These are phyloP conservation scores for Pseudogymnoascus sp. DNA, from an alignment of 2,329 filamentous ascomycete species.

Conservation along the genomic window DNA sequence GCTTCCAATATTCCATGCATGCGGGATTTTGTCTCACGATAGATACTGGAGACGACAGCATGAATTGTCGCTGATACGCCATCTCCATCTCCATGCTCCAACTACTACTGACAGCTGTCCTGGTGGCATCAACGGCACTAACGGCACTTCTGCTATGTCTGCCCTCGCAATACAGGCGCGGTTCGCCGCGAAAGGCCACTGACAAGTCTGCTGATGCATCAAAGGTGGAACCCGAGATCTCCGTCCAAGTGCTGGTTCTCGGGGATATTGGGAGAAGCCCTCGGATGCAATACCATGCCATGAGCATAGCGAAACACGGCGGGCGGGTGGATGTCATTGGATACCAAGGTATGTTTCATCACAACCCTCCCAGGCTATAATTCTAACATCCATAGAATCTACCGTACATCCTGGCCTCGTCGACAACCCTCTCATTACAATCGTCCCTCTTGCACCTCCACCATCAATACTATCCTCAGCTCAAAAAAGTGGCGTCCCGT, in stretches of 20 bases:
- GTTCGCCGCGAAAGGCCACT: constrained; percentile 26
- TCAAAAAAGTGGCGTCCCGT: constrained; percentile 58
- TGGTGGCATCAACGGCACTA: constrained; percentile 27
- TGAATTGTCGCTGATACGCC: constrained; percentile 12
- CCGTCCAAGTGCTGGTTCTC: constrained; percentile 78
- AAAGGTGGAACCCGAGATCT: constrained; percentile 31
- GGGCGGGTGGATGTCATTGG: constrained; percentile 78
- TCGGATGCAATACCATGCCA: constrained; percentile 96
- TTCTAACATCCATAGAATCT: constrained; percentile 49
- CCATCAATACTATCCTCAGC: constrained; percentile 51
- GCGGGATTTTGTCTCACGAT: not conserved
- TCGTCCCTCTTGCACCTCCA: constrained; percentile 61
- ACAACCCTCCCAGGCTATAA: constrained; percentile 20
- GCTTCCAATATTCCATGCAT: not conserved
- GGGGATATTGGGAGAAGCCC: constrained; percentile 94
- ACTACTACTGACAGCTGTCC: constrained; percentile 22
- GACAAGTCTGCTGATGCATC: constrained; percentile 19
- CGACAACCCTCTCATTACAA: constrained; percentile 57
- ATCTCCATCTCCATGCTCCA: constrained; percentile 21
- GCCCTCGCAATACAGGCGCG: constrained; percentile 32
- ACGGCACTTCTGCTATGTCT: constrained; percentile 27
- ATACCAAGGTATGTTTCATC: constrained; percentile 56
- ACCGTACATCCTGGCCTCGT: constrained; percentile 70
- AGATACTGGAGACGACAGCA: not conserved
- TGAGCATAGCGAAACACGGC: constrained; percentile 80